phyloP scores from a whole-genome alignment of 768 basidiomycete genomes.

The Mycena metata region DNA sequence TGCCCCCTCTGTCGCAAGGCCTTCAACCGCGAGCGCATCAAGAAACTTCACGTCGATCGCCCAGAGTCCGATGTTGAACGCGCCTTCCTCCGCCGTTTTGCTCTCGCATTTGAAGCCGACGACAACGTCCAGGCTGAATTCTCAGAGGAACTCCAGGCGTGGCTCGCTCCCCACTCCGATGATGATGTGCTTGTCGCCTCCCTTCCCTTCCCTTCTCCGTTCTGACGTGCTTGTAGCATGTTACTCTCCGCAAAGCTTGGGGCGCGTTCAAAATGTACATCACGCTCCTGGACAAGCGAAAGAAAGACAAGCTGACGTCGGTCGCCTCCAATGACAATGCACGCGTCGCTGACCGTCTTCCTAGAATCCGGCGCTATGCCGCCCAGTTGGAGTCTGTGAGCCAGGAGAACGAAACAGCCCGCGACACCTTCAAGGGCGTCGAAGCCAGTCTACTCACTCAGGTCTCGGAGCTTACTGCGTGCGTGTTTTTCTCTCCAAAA shows the following conservation, averaged over 20 bases:
- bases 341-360: conserved; percentile 11
- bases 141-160: conserved; percentile 63
- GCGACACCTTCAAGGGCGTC: conserved; percentile 25
- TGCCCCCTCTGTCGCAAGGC: conserved; percentile 79
- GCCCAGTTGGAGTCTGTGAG: neutral
- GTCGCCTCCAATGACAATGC: neutral
- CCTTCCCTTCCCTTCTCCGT: conserved; percentile 21
- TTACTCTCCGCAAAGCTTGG: conserved; percentile 48
- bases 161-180: conserved; percentile 59
- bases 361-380: conserved; percentile 15
- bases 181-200: conserved; percentile 49
- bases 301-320: conserved; percentile 20
- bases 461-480: conserved; percentile 27
- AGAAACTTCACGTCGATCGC: conserved; percentile 76
- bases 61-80: conserved; percentile 54
- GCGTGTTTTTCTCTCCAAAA: neutral
- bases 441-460: conserved; percentile 28
- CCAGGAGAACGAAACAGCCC: conserved; percentile 11
- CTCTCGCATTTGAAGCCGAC: conserved; percentile 56
- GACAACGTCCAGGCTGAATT: conserved; percentile 53
- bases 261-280: conserved; percentile 30
- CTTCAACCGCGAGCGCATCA: conserved; percentile 69
- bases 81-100: conserved; percentile 54
- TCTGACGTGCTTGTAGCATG: conserved; percentile 34
- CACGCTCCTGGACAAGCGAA: conserved; percentile 27